These are phyloP conservation scores for Inga oerstediana DNA, from an alignment of 306 rosid species.

Conservation along the genomic window DNA sequence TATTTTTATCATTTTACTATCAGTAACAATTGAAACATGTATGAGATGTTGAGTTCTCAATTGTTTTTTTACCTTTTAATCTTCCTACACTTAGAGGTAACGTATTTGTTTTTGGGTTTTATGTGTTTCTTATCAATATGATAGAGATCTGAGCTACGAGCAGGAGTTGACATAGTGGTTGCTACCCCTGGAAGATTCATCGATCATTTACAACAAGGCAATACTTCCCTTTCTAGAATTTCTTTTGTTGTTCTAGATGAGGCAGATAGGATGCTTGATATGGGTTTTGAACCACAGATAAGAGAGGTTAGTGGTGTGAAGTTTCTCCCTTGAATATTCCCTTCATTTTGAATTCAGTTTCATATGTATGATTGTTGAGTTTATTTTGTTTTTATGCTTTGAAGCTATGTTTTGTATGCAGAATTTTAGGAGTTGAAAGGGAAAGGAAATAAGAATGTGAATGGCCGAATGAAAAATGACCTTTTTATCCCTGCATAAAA, in stretches of 20 bases:
- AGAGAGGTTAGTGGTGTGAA: slow-evolving; percentile 59
- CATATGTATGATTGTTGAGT: background rate
- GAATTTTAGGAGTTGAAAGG: background rate
- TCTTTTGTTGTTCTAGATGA: slow-evolving; percentile 86
- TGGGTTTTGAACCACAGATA: slow-evolving; percentile 94
- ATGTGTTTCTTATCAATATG: slow-evolving; percentile 32
- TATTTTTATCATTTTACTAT: background rate
- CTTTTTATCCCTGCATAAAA: background rate
- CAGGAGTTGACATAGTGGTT: slow-evolving; percentile 78
- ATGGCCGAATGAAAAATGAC: background rate
- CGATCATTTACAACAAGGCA: slow-evolving; percentile 89
- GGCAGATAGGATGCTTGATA: slow-evolving; percentile 95
- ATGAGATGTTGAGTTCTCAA: background rate
- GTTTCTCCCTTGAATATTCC: background rate
- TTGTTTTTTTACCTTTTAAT: background rate
- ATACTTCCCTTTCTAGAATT: slow-evolving; percentile 76
- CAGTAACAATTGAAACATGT: background rate
- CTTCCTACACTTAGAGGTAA: background rate
- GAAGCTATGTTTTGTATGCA: background rate
- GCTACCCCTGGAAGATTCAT: slow-evolving; percentile 95
- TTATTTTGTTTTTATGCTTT: background rate
- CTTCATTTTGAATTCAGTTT: slow-evolving; percentile 19
- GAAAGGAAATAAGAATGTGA: background rate
- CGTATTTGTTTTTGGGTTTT: slow-evolving; percentile 7
- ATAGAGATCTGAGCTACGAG: slow-evolving; percentile 83